Conservation (phyloP, 441 rosid genomes). For the Gossypium aridum region DNA sequence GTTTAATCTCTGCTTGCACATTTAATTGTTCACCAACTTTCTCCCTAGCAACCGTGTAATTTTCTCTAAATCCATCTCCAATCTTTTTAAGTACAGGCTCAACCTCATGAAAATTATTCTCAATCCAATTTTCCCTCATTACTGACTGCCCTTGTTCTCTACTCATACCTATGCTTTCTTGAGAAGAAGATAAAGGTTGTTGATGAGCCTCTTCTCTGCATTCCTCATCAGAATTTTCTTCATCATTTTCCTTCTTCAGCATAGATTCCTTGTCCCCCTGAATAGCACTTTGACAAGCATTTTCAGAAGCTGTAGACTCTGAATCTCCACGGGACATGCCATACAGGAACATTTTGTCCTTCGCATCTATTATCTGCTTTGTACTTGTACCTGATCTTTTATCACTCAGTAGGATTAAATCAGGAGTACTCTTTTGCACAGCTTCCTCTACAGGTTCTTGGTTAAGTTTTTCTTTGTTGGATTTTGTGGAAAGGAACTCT, state of each 20-base stretch:
- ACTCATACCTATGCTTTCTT: slow-evolving; percentile 12
- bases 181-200: slow-evolving; percentile 15
- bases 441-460: slow-evolving; percentile 21
- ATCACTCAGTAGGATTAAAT: slow-evolving; percentile 18
- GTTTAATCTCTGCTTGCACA: slow-evolving; percentile 28
- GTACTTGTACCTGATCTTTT: slow-evolving; percentile 19
- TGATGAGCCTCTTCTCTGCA: slow-evolving; percentile 14
- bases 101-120: slow-evolving; percentile 59
- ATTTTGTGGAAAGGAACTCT: slow-evolving; percentile 57
- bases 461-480: slow-evolving; percentile 17
- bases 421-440: slow-evolving; percentile 20
- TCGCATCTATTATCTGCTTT: slow-evolving; percentile 19
- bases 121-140: slow-evolving; percentile 54
- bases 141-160: slow-evolving; percentile 25
- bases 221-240: slow-evolving; percentile 27
- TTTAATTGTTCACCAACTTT: slow-evolving; percentile 30
- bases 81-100: slow-evolving; percentile 65
- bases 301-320: slow-evolving; percentile 20
- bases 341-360: slow-evolving; percentile 14
- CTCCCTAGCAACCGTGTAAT: slow-evolving; percentile 63
- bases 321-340: slow-evolving; percentile 22
- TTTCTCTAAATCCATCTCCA: slow-evolving; percentile 67
- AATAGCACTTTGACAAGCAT: slow-evolving; percentile 18
- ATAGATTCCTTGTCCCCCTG: background rate
- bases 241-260: slow-evolving; percentile 1